A percentile compares a stretch with the other conserved stretches of the same genome.
Conservation (phyloP, 2,329 filamentous ascomycete genomes). For the Nemania serpens region DNA sequence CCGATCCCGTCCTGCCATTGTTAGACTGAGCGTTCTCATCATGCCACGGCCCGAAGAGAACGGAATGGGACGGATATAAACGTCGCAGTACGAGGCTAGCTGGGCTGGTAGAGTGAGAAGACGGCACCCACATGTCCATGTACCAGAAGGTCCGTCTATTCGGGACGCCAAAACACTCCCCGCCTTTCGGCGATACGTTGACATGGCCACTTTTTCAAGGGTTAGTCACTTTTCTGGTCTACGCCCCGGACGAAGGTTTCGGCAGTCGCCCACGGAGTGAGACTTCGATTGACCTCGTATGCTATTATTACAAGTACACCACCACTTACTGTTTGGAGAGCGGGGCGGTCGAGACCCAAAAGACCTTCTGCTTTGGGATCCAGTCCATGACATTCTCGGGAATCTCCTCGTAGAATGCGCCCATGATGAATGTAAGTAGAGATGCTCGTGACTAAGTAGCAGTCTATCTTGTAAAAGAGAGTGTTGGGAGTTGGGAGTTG, state of each 20-base stretch:
- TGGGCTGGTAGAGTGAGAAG: no score
- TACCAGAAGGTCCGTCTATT: slow-evolving; percentile 54
- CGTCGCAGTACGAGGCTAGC: no score
- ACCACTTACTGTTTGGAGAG: slow-evolving; percentile 45
- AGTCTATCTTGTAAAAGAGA: not conserved
- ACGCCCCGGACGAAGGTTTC: not conserved
- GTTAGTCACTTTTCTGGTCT: slow-evolving; percentile 6
- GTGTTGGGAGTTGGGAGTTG: not conserved
- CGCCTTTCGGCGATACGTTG: slow-evolving; percentile 78
- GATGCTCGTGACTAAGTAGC: not conserved
- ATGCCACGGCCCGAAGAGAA: no score
- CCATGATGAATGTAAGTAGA: slow-evolving; percentile 32
- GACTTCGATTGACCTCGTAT: not conserved
- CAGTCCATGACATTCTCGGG: slow-evolving; percentile 58
- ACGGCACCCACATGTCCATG: slow-evolving; percentile 63
- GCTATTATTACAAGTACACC: not conserved
- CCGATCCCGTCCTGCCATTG: slow-evolving; percentile 63
- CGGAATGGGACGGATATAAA: no score
- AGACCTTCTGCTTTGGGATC: slow-evolving; percentile 70
- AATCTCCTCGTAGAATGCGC: slow-evolving; percentile 39
- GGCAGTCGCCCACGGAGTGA: not conserved
- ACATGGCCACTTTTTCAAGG: slow-evolving; percentile 57
- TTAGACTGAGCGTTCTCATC: no score
- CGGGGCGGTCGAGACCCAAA: slow-evolving; percentile 76
- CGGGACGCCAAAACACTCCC: slow-evolving; percentile 50